A percentile compares a stretch with the other conserved stretches of the same genome.
phyloP scores from a whole-genome alignment of 2,329 filamentous ascomycete genomes.

The Microdochium bolleyi region DNA sequence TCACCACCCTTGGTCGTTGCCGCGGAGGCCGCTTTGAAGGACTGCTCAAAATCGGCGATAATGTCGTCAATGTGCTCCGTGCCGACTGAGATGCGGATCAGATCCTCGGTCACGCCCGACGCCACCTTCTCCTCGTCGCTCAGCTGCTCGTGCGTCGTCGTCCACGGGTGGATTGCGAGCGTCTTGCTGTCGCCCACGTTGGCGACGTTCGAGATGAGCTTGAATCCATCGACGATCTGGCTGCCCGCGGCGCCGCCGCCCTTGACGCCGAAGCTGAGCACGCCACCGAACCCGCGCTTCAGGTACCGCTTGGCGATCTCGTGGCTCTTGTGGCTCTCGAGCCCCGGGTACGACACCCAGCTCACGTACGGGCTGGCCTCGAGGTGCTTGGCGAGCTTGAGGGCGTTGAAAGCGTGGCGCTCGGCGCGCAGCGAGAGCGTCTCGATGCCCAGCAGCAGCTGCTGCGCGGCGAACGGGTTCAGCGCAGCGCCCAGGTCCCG shows the following conservation, averaged over 20 bases:
- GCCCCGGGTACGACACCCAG: constrained; percentile 92
- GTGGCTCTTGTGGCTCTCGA: constrained; percentile 76
- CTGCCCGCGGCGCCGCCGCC: constrained; percentile 76
- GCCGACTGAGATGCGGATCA: constrained; percentile 91
- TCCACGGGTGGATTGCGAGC: constrained; percentile 90
- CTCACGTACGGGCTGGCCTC: constrained; percentile 75
- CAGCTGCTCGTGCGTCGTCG: constrained; percentile 90
- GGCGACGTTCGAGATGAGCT: constrained; percentile 89
- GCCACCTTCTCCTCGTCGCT: constrained; percentile 66
- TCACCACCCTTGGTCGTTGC: constrained; percentile 27
- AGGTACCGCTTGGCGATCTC: constrained; percentile 81
- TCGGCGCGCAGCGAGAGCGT: constrained; percentile 82
- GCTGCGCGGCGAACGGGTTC: constrained; percentile 88
- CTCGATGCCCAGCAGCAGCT: constrained; percentile 82
- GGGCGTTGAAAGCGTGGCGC: constrained; percentile 76
- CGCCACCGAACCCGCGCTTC: constrained; percentile 75
- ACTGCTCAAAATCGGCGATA: constrained; percentile 90
- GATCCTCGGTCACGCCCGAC: constrained; percentile 82
- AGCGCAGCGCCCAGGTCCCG: constrained; percentile 77
- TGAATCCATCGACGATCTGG: constrained; percentile 88
- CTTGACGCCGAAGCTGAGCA: constrained; percentile 89
- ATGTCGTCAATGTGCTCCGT: constrained; percentile 98
- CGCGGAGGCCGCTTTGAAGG: constrained; percentile 57
- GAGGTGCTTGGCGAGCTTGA: constrained; percentile 74
- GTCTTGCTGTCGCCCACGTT: constrained; percentile 97